Evolutionary conservation across 805 yeast genomes (phyloP).

Genomic region (Wickerhamomyces subpelliculosus): DNA sequence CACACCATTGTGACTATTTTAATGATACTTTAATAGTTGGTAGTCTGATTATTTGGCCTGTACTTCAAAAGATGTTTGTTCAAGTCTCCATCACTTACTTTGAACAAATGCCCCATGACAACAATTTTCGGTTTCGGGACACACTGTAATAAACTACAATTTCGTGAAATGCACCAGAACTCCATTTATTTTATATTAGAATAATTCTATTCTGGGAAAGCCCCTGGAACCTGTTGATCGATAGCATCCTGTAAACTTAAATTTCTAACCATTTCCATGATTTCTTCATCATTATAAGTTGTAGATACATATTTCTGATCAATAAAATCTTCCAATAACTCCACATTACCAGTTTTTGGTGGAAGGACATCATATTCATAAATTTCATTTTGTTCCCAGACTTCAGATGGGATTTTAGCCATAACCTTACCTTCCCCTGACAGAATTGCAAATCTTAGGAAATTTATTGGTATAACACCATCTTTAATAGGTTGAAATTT

Average conservation of each 20-base stretch:
- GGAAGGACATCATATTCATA: slow-evolving; percentile 72
- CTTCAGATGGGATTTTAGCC: slow-evolving; percentile 56
- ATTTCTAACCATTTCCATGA: slow-evolving; percentile 21
- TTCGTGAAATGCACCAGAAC: no score
- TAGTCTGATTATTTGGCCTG: no score
- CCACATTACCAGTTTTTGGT: slow-evolving; percentile 42
- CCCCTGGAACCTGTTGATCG: not conserved
- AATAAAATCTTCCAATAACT: slow-evolving; percentile 26
- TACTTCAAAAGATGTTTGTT: no score
- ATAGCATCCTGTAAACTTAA: slow-evolving; percentile 18
- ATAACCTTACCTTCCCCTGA: slow-evolving; percentile 66
- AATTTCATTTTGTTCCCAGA: slow-evolving; percentile 57
- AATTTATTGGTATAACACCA: slow-evolving; percentile 44
- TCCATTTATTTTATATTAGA: no score
- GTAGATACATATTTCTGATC: slow-evolving; percentile 23
- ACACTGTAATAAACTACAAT: not conserved
- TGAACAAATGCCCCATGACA: no score
- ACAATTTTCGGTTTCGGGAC: no score
- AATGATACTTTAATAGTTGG: no score
- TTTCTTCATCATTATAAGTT: slow-evolving; percentile 14
- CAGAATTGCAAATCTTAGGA: slow-evolving; percentile 59
- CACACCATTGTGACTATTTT: not conserved
- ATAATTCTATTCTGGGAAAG: not conserved
- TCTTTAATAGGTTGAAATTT: slow-evolving; percentile 12
- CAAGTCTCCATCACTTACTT: not conserved